phyloP scores from a whole-genome alignment of 208 protist genomes.

The Entamoeba histolytica region DNA sequence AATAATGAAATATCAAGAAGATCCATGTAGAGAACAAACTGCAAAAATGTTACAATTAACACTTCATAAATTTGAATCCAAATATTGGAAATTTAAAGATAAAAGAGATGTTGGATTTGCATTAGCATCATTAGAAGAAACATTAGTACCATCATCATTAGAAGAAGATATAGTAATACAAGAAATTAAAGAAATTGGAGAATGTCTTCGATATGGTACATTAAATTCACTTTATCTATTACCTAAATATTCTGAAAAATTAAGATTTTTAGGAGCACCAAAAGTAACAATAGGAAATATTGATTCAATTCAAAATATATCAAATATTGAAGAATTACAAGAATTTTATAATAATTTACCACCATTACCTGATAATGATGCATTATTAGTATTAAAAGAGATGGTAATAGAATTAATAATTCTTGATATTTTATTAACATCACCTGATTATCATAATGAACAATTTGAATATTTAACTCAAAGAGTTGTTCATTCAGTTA shows the following conservation, averaged over 20 bases:
- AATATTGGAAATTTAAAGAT: not conserved
- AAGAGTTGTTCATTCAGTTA: not conserved
- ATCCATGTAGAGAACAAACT: not conserved
- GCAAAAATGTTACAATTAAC: not conserved
- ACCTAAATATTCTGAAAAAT: not conserved
- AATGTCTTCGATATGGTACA: not conserved
- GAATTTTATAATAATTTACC: not conserved
- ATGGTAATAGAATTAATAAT: not conserved
- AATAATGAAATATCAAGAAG: not conserved
- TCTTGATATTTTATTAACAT: not conserved
- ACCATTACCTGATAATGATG: not conserved
- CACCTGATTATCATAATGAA: not conserved
- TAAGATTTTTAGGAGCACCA: not conserved
- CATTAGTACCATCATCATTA: not conserved
- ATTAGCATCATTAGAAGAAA: not conserved
- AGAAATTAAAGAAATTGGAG: not conserved
- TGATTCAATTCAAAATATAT: not conserved
- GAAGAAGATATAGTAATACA: not conserved
- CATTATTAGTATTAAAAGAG: not conserved
- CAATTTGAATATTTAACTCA: not conserved
- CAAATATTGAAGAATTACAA: not conserved
- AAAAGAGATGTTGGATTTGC: not conserved
- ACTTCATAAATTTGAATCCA: not conserved
- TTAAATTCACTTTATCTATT: not conserved
- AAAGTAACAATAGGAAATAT: not conserved